Evolutionary conservation across 805 yeast genomes (phyloP).

Genomic region (Wickerhamomyces silvicola): DNA sequence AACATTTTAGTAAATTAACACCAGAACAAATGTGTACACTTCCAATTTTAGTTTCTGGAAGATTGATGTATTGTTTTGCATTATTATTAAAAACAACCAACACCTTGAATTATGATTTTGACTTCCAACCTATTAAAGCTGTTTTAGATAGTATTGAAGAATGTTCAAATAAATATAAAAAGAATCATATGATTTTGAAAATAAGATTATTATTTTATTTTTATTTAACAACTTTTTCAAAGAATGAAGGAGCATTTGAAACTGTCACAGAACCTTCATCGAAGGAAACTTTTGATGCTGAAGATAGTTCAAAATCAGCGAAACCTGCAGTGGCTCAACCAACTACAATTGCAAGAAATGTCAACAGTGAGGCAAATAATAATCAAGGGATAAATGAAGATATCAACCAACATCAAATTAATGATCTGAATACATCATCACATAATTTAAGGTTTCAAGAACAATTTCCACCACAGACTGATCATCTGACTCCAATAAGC

Average conservation of each 20-base stretch:
- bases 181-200: conserved; percentile 17
- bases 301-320: not conserved
- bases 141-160: conserved; percentile 11
- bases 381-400: no score
- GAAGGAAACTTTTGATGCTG: conserved; percentile 6
- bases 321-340: not conserved
- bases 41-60: conserved; percentile 20
- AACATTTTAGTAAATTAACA: conserved; percentile 9
- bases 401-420: no score
- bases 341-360: no score
- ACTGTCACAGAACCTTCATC: conserved; percentile 11
- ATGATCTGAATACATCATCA: no score
- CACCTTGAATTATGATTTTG: conserved; percentile 13
- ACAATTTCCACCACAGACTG: not conserved
- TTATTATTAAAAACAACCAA: conserved; percentile 18
- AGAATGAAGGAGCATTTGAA: conserved; percentile 19
- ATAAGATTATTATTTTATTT: conserved; percentile 19
- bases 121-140: conserved; percentile 9
- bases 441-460: not conserved
- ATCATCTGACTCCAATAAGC: conserved; percentile 4
- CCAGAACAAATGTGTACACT: conserved; percentile 12
- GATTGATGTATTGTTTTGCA: conserved; percentile 24
- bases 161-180: conserved; percentile 11
- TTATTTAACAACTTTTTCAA: conserved; percentile 22
- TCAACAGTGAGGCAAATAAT: no score